phyloP scores from a whole-genome alignment of 192 early-diverging fungal genomes.

The Dissophora ornata region DNA sequence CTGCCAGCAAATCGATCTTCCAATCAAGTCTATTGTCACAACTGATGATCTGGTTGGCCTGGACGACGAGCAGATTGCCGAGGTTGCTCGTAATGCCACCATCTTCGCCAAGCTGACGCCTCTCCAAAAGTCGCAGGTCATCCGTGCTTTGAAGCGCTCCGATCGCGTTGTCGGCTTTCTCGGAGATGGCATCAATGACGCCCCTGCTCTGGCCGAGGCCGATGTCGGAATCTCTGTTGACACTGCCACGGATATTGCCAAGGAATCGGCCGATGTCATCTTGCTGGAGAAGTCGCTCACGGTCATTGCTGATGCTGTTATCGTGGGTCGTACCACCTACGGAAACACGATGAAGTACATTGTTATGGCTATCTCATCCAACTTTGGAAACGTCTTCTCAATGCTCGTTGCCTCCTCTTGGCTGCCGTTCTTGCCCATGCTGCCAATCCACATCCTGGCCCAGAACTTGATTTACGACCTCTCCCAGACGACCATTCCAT shows the following conservation, averaged over 20 bases:
- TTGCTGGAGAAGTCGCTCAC: slow-evolving; percentile 61
- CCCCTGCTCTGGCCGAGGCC: slow-evolving; percentile 58
- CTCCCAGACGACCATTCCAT: slow-evolving; percentile 62
- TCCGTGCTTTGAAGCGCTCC: slow-evolving; percentile 53
- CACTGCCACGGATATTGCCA: slow-evolving; percentile 63
- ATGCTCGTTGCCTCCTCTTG: slow-evolving; percentile 60
- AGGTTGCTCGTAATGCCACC: slow-evolving; percentile 46
- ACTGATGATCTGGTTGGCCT: slow-evolving; percentile 55
- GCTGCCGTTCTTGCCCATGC: slow-evolving; percentile 66
- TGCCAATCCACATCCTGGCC: slow-evolving; percentile 55
- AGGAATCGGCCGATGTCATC: slow-evolving; percentile 66
- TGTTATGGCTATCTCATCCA: slow-evolving; percentile 64
- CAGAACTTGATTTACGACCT: slow-evolving; percentile 65
- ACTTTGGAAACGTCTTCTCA: slow-evolving; percentile 69
- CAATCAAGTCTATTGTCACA: slow-evolving; percentile 50
- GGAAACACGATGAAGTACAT: slow-evolving; percentile 69
- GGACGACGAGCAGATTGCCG: slow-evolving; percentile 46
- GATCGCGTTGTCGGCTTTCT: slow-evolving; percentile 60
- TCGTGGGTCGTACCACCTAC: slow-evolving; percentile 58
- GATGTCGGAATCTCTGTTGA: slow-evolving; percentile 67
- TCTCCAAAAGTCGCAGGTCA: slow-evolving; percentile 56
- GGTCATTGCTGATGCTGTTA: slow-evolving; percentile 54
- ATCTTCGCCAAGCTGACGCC: slow-evolving; percentile 68
- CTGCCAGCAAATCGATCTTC: slow-evolving; percentile 58
- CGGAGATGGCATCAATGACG: slow-evolving; percentile 69